A percentile compares a stretch with the other conserved stretches of the same genome.
Evolutionary conservation across 129 eudicot genomes (phyloP).

Genomic region (Calendula officinalis): DNA sequence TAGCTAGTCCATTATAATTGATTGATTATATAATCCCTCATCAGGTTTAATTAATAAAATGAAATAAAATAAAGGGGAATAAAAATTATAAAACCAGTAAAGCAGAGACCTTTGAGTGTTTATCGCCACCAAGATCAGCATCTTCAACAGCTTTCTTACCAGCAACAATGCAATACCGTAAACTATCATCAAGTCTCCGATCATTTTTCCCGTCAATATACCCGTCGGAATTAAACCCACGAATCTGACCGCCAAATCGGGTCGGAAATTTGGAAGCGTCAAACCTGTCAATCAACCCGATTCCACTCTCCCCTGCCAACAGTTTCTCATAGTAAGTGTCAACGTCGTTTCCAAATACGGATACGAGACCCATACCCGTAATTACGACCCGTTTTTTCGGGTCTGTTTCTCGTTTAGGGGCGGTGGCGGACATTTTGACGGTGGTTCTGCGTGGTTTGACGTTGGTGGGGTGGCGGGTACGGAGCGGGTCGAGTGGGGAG

Average conservation of each 20-base stretch:
- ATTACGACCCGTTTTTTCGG: constrained; percentile 89
- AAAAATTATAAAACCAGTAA: not conserved
- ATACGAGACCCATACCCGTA: constrained; percentile 88
- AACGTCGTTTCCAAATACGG: constrained; percentile 87
- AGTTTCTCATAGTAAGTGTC: constrained; percentile 73
- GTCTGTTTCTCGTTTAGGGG: constrained; percentile 79
- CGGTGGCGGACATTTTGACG: constrained; percentile 24
- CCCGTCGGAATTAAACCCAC: constrained; percentile 71
- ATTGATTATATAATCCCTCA: no score
- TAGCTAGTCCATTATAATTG: no score
- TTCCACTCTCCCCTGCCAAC: constrained; percentile 73
- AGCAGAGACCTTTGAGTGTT: constrained; percentile 45
- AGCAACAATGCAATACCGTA: constrained; percentile 80
- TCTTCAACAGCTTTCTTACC: constrained; percentile 80
- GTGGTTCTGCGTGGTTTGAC: constrained; percentile 26
- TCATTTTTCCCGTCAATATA: constrained; percentile 90
- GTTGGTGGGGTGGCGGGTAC: constrained; percentile 19
- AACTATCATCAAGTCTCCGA: constrained; percentile 73
- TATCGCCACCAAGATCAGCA: constrained; percentile 75
- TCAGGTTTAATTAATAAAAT: not conserved
- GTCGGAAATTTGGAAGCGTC: constrained; percentile 90
- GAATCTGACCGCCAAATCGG: constrained; percentile 89
- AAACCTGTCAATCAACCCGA: constrained; percentile 66
- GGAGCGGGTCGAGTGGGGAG: constrained; percentile 43
- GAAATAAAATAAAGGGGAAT: not conserved